Evolutionary conservation across 768 basidiomycete species (phyloP), one percentile per base, ranked within the genome.

Genomic region (Cyathus striatus): DNA sequence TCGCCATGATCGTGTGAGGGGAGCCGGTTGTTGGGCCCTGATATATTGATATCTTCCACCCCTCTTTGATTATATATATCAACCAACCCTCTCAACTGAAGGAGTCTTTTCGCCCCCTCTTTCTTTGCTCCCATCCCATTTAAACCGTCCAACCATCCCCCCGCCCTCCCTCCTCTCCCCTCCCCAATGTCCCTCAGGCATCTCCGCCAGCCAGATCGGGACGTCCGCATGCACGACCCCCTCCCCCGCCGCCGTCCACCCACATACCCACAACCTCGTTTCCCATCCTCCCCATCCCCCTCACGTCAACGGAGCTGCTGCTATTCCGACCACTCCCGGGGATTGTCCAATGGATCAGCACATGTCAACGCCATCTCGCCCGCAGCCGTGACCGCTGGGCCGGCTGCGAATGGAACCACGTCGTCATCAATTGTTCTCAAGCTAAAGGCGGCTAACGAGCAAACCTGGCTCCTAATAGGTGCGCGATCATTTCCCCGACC

Each of bases 391-490:
- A 55, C 66, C 21, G 37, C 66, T 42, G 51, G 60, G 22, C 55
- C 61, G 36, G 58, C 54, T 22, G 58, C 67, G 30, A 64, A 63
- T 49, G 59, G 59, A 12, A 50, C 69, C 26, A 49, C 62, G 10
- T 53, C 69, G 23, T 48, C 64, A 23, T 67, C 61, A 47, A 76
- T 81, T 41, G 79, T 89, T 46, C 79, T 85, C 64, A 89, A 89
- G 49, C 76, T 96, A 41, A 81, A 86, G 17, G 69, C 75, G 25
- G 90, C 92, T 40, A 95, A 96, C 64, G 93, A 95, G 60, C 86
- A 90, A 64, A 95, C 93, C 33, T 96, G 93, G 93, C 79, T 93
- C 49, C 69, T 94, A 54, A 93, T 95, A 62, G 93, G 92, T 90
- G 27, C 44, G 77, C n/a, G n/a, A n/a, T n/a, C n/a, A n/a, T n/a